A percentile compares a stretch with the other conserved stretches of the same genome.
These are phyloP conservation scores for Obelidium mucronatum DNA, from an alignment of 192 early-diverging fungal genomes.

Conservation along the genomic window DNA sequence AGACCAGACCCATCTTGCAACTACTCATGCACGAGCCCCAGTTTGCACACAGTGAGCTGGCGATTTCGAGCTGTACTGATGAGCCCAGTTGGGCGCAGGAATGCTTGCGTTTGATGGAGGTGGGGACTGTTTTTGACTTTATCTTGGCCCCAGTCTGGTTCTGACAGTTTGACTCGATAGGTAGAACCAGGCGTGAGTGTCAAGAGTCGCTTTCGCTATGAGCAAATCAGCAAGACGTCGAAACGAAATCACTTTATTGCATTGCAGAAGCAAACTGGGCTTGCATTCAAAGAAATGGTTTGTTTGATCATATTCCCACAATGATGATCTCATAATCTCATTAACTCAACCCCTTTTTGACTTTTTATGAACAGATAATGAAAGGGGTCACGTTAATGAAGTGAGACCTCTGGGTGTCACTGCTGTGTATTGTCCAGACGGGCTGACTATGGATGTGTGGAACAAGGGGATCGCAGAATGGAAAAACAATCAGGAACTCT, in stretches of 20 bases:
- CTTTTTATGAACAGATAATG: too few species aligned
- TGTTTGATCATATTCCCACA: too few species aligned
- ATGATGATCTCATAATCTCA: too few species aligned
- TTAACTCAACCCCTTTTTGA: too few species aligned
- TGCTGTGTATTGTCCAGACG: constrained; percentile 38
- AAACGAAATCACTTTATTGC: constrained; percentile 49
- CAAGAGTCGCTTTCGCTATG: constrained; percentile 14
- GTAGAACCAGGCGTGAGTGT: constrained; percentile 17
- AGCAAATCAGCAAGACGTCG: constrained; percentile 17
- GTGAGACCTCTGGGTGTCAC: constrained; percentile 50
- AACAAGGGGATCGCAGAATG: constrained; percentile 9
- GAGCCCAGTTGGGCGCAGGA: constrained; percentile 53
- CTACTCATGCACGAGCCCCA: constrained; percentile 30
- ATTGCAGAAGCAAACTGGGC: constrained; percentile 35
- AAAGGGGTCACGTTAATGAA: constrained; percentile 39
- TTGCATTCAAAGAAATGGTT: constrained; percentile 52
- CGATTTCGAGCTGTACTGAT: constrained; percentile 46
- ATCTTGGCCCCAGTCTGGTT: too few species aligned
- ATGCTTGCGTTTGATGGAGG: constrained; percentile 39
- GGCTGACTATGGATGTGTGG: constrained; percentile 44
- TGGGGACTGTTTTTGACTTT: too few species aligned
- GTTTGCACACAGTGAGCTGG: constrained; percentile 45
- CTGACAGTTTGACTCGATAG: too few species aligned
- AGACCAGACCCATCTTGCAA: constrained; percentile 41
- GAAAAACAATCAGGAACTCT: too few species aligned